Conservation (phyloP, 2,329 filamentous ascomycete genomes). For the Geoglossum cookeanum region DNA sequence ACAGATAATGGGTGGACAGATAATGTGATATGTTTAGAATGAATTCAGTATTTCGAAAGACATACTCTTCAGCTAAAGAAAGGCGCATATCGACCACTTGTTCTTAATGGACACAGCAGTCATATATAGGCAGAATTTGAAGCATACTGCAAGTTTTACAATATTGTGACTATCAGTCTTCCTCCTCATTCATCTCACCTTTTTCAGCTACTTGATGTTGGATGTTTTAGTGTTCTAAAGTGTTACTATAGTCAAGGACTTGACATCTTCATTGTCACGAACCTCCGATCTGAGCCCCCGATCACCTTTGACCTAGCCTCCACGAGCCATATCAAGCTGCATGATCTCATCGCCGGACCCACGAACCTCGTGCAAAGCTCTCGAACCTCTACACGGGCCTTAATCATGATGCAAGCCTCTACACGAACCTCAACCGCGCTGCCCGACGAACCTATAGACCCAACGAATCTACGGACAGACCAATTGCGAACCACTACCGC, state of each 20-base stretch:
- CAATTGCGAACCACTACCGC: no score
- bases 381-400: no score
- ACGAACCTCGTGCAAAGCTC: no score
- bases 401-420: no score
- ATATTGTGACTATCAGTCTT: slow-evolving; percentile 22
- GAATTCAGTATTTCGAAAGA: slow-evolving; percentile 10
- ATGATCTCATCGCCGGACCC: no score
- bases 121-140: slow-evolving; percentile 13
- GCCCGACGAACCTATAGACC: no score
- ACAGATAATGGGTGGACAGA: slow-evolving; percentile 20
- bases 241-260: slow-evolving; percentile 16
- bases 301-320: no score
- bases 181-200: slow-evolving; percentile 20
- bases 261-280: slow-evolving; percentile 14
- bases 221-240: slow-evolving; percentile 21
- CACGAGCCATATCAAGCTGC: no score
- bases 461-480: no score
- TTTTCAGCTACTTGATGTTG: slow-evolving; percentile 22
- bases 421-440: no score
- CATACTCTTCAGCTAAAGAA: neutral
- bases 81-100: neutral
- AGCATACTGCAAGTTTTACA: slow-evolving; percentile 17
- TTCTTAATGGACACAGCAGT: neutral
- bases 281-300: no score
- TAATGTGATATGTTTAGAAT: slow-evolving; percentile 18